These are phyloP conservation scores for Cutaneotrichosporon spelunceum DNA, from an alignment of 1,284 basidiomycete species.

Conservation along the genomic window DNA sequence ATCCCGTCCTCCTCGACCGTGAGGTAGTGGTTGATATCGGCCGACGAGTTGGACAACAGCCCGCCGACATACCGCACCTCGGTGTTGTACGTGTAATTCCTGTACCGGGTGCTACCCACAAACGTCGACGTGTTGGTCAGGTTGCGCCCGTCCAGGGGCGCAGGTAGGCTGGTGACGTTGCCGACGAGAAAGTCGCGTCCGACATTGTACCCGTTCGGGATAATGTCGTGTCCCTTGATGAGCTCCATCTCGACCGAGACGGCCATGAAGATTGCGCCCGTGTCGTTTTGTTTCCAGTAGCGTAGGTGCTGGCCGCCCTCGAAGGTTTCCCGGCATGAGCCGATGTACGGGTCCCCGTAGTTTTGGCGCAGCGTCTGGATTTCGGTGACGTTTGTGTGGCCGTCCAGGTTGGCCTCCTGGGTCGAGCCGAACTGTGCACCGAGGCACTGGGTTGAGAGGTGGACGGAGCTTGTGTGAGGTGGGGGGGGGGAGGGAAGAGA, in stretches of 20 bases:
- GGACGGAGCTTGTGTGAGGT: slow-evolving; percentile 29
- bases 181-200: slow-evolving; percentile 74
- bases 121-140: slow-evolving; percentile 59
- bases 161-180: slow-evolving; percentile 60
- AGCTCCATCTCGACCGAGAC: slow-evolving; percentile 70
- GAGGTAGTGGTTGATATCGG: slow-evolving; percentile 72
- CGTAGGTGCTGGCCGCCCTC: slow-evolving; percentile 86
- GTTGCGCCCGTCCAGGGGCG: slow-evolving; percentile 55
- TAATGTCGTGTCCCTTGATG: slow-evolving; percentile 59
- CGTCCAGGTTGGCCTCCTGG: slow-evolving; percentile 78
- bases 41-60: slow-evolving; percentile 63
- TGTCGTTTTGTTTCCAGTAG: slow-evolving; percentile 79
- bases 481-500: not conserved
- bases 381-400: slow-evolving; percentile 69
- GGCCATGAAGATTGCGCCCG: slow-evolving; percentile 75
- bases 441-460: slow-evolving; percentile 64
- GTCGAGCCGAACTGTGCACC: slow-evolving; percentile 69
- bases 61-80: slow-evolving; percentile 66
- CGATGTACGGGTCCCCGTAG: slow-evolving; percentile 70
- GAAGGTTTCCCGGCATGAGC: slow-evolving; percentile 79
- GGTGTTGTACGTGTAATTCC: slow-evolving; percentile 67
- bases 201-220: slow-evolving; percentile 61
- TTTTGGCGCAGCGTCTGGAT: slow-evolving; percentile 74
- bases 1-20: slow-evolving; percentile 61
- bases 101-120: slow-evolving; percentile 25